Base-by-base conservation (phyloP, 2,329 filamentous ascomycete genomes). In the Parasarocladium wereldwijsianum region DNA sequence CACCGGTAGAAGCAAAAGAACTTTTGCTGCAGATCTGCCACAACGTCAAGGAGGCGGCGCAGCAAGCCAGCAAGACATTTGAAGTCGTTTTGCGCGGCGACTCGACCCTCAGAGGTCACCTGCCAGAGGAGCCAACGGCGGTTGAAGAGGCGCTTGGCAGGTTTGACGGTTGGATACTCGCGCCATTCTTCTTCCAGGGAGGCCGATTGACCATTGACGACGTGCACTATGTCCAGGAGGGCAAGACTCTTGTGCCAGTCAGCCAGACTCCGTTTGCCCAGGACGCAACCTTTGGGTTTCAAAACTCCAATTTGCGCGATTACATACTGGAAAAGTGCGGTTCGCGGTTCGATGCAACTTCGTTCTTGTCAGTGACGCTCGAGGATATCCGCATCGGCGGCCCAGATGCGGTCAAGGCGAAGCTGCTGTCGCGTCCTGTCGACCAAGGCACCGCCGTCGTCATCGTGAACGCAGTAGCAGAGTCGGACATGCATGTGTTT, bases 161-260 rank as follows among this genome's bases (percentile, higher is more conserved):
- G 4, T 53, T 55, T 7, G 63, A 69, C 38, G 62, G 56, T 0
- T 65, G 64, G 55, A 49, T 72, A 3, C 46, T 72, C 1, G 60
- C 64, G 0, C 67, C 66, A 0, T 70, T 70, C 42, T 73, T 72
- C 45, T 50, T 58, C 15, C 65, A 72, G 41, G 67, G 67, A 9
- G 66, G 66, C 0, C 47, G 67, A 3, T 61, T 60, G 26, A 71
- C 66, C 0, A 63, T 70, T 18, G 40, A 62, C 17, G 59, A 71
- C 40, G 55, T 70, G 3, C 66, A 71, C 41, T 71, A 72, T 35
- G 64, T 72, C n/a, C 55, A 57, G 5, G 64, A 70, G 32, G 58
- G 55, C 1, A 57, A 60, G 4, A 38, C 31, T n/a, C 12, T 24
- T 7, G 12, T 24, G 7, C 23, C 23, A 13, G 23, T 13, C 12